Base-by-base conservation (phyloP, 1,284 basidiomycete species). In the Melampsora larici-populina region DNA sequence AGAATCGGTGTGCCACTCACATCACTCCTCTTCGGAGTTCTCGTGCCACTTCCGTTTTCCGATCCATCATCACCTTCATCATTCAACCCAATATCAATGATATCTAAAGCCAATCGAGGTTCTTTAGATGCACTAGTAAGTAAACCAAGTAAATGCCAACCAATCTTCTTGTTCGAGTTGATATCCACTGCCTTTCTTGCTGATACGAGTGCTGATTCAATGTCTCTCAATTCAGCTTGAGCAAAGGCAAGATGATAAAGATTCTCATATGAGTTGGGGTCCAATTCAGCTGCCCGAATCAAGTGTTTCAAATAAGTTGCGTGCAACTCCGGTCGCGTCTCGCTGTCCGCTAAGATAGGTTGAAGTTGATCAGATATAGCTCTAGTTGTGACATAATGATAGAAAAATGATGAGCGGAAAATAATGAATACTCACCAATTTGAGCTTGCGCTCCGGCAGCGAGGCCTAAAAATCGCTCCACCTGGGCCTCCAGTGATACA, bases 131-230 rank as follows among this genome's bases (percentile, higher is more conserved):
- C 90, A 0, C 90, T 90, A 13, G 95, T 86, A 18, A 97, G 84
- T 6, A 99, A 86, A 0, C 92, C 92, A 0, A 98, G 87, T 21
- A 98, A 87, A 84, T 98, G 96, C 96, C 95, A 98, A 76, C 91
- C 89, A 58, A 92, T 88, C 33, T 92, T 87, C 80, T 92, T 90
- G 31, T 85, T 85, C 0, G 91, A 87, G 73, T 91, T 90, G 3
- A 88, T 87, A 84, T 95, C 92, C 21, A 82, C 80, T 0, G 93
- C 92, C 15, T 86, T 84, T 15, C 91, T 89, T 0, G 92, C 91
- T 60, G 89, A 86, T 9, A 87, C 84, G 1, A 91, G 86, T 0
- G 94, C 94, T 5, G 87, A 85, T 40, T 88, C 86, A 26, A 95
- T 85, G 79, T 92, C 88, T 36, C 90, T 88, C n/a, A 87, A 86